Base-by-base conservation (phyloP, 2,329 filamentous ascomycete species). In the Lizonia empirigonia region DNA sequence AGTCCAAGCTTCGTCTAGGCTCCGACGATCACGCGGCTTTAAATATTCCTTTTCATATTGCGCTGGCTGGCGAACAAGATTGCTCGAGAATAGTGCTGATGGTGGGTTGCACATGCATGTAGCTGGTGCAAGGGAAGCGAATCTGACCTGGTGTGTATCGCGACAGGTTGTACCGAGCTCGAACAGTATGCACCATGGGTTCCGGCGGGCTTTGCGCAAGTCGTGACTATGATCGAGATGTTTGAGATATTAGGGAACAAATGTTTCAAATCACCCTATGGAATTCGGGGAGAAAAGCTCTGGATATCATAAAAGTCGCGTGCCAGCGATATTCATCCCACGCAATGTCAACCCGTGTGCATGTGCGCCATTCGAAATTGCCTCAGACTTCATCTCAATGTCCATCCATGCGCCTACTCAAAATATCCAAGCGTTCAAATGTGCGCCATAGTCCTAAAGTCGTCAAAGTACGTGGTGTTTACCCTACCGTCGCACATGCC, bases 401-500 rank as follows among this genome's bases (percentile, higher is more conserved):
- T 2, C 24, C 4, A 13, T 8, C 33, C 5, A 29, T 29, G 37
- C 12, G 37, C 16, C 6, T 22, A 5, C 5, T 13, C 15, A 18
- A n/a, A 19, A 7, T 16, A 23, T n/a, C n/a, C 23, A 19, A 23
- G 13, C 7, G n/a, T 13, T 10, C 7, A 2, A 8, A 4, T 35
- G 9, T 30, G 24, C 41, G 41, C 36, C 13, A 10, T 7, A 16
- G 9, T 41, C 48, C 10, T 51, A 22, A 30, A 18, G 12, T 26
- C 27, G 24, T 36, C 7, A 16, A 33, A 10, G 38, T 15, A 20
- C 12, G 15, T 24, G 9, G 18, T 9, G 23, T 24, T 3, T 22
- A 18, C 34, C 55, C 50, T 59, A 65, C 46, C 42, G 64, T 39
- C 66, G 55, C 4, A 70, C 64, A 23, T 69, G 61, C 66, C 65